Evolutionary conservation across 2,329 filamentous ascomycete species (phyloP).

Genomic region (Graphilbum sp.): DNA sequence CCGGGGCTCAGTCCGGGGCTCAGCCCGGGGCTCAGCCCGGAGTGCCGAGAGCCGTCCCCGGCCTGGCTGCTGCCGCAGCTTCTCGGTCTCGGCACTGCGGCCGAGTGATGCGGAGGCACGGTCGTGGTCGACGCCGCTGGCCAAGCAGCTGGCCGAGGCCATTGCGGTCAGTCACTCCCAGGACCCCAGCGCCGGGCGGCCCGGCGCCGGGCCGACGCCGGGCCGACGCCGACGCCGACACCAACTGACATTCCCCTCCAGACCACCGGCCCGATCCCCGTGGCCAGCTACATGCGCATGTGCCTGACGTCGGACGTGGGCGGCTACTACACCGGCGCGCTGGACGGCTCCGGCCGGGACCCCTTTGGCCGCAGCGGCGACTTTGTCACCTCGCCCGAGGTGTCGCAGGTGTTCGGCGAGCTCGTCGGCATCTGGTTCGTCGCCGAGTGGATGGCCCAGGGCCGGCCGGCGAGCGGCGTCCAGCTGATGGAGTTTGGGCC

Average conservation of each 20-base stretch:
- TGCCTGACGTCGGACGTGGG: slow-evolving; percentile 81
- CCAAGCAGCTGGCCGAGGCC: slow-evolving; percentile 71
- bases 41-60: too few species aligned
- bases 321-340: slow-evolving; percentile 79
- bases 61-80: slow-evolving; percentile 1
- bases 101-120: slow-evolving; percentile 22
- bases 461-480: slow-evolving; percentile 53
- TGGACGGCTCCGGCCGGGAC: slow-evolving; percentile 47
- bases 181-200: too few species aligned
- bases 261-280: slow-evolving; percentile 74
- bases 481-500: slow-evolving; percentile 91
- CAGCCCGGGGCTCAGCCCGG: too few species aligned
- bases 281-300: slow-evolving; percentile 97
- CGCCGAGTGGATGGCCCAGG: slow-evolving; percentile 91
- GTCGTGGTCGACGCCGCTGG: slow-evolving; percentile 83
- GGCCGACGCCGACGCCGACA: too few species aligned
- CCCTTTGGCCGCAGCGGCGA: slow-evolving; percentile 90
- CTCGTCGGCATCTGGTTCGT: slow-evolving; percentile 89
- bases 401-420: slow-evolving; percentile 94
- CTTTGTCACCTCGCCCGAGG: slow-evolving; percentile 94
- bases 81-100: slow-evolving; percentile 6
- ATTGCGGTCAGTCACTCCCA: too few species aligned
- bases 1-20: too few species aligned
- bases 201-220: too few species aligned
- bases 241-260: too few species aligned